Evolutionary conservation across 352 stramenopile genomes (phyloP).

Genomic region (Thraustotheca clavata): DNA sequence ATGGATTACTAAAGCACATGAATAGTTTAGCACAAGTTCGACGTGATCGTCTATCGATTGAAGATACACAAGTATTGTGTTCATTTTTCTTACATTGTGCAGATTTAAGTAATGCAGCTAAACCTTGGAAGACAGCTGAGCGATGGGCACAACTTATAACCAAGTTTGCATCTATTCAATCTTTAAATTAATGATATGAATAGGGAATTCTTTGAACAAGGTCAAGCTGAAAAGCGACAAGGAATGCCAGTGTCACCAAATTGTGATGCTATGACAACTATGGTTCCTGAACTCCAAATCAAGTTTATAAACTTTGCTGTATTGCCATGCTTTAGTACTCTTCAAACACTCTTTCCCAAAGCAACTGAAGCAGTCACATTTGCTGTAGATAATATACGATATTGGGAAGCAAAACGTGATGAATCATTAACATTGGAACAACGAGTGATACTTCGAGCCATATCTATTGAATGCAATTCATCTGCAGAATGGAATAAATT

Average conservation of each 20-base stretch:
- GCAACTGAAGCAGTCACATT: slow-evolving; percentile 13
- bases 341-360: slow-evolving; percentile 20
- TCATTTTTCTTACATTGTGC: slow-evolving; percentile 30
- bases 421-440: neutral
- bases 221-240: slow-evolving; percentile 24
- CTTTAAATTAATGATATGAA: neutral
- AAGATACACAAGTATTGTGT: slow-evolving; percentile 17
- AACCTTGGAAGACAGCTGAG: slow-evolving; percentile 24
- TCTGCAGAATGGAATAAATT: slow-evolving; percentile 7
- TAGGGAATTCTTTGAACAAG: slow-evolving; percentile 30
- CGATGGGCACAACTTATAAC: slow-evolving; percentile 26
- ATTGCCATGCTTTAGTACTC: slow-evolving; percentile 25
- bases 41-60: neutral
- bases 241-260: slow-evolving; percentile 23
- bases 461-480: neutral
- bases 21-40: neutral
- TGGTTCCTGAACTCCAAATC: slow-evolving; percentile 28
- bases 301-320: slow-evolving; percentile 28
- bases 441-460: slow-evolving; percentile 7
- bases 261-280: slow-evolving; percentile 20
- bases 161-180: slow-evolving; percentile 5
- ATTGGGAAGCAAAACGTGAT: slow-evolving; percentile 13
- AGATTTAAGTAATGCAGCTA: slow-evolving; percentile 28
- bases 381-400: slow-evolving; percentile 18
- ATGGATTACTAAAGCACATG: slow-evolving; percentile 21